phyloP scores from a whole-genome alignment of 139 green algal genomes.

The Parachlorella kessleri region DNA sequence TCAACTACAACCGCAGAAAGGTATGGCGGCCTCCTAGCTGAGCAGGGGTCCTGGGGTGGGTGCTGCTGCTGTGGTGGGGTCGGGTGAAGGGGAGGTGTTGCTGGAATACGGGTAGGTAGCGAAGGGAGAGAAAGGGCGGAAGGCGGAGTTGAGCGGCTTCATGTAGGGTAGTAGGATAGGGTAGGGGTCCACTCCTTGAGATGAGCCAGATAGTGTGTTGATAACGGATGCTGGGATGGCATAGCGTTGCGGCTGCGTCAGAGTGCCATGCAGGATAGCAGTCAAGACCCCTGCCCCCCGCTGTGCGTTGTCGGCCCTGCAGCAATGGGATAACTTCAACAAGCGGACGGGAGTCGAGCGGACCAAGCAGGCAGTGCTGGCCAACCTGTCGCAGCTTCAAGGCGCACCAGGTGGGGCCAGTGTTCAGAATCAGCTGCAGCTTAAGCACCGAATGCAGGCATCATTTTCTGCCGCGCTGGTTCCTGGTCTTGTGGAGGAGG shows the following conservation, averaged over 20 bases:
- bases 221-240: too few relatives aligned
- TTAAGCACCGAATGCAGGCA: slow-evolving; percentile 8
- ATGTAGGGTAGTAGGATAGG: neutral
- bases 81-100: neutral
- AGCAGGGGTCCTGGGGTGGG: too few relatives aligned
- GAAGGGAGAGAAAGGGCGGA: neutral
- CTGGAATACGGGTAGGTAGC: neutral
- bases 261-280: too few relatives aligned
- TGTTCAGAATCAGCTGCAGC: slow-evolving; percentile 55
- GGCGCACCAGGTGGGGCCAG: slow-evolving; percentile 58
- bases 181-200: too few relatives aligned
- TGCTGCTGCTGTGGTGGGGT: too few relatives aligned
- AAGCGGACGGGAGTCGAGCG: slow-evolving; percentile 68
- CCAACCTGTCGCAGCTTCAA: slow-evolving; percentile 67
- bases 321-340: slow-evolving; percentile 77
- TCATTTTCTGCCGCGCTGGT: neutral
- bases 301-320: too few relatives aligned
- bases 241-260: too few relatives aligned
- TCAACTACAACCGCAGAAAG: slow-evolving; percentile 35
- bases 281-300: too few relatives aligned
- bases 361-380: slow-evolving; percentile 67
- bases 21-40: slow-evolving; percentile 1
- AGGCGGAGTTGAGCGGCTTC: neutral
- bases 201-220: too few relatives aligned
- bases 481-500: too few relatives aligned